Conservation (phyloP, 1,284 basidiomycete species). For the Schizopora paradoxa region DNA sequence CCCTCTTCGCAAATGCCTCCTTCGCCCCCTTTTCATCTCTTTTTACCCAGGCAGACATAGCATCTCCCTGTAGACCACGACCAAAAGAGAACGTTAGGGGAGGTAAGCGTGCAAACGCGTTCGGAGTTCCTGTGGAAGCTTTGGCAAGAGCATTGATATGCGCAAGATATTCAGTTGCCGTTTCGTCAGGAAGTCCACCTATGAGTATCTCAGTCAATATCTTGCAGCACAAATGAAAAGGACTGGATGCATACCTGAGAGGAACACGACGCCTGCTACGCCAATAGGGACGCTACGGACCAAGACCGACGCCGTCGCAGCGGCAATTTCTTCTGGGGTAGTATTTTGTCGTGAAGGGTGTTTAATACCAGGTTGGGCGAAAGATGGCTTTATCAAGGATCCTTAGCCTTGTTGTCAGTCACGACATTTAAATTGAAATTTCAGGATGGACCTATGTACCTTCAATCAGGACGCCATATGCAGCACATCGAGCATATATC, state of each 20-base stretch:
- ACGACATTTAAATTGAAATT: slow-evolving; percentile 1
- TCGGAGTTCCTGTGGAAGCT: slow-evolving; percentile 19
- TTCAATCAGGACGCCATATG: slow-evolving; percentile 46
- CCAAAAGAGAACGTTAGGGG: slow-evolving; percentile 46
- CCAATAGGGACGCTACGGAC: slow-evolving; percentile 41
- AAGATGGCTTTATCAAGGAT: slow-evolving; percentile 47
- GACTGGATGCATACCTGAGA: slow-evolving; percentile 35
- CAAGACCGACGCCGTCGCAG: slow-evolving; percentile 43
- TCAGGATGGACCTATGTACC: slow-evolving; percentile 26
- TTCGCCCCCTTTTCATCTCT: slow-evolving; percentile 39
- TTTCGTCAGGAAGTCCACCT: slow-evolving; percentile 22
- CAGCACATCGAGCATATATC: slow-evolving; percentile 41
- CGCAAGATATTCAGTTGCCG: slow-evolving; percentile 19
- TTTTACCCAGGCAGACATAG: slow-evolving; percentile 40
- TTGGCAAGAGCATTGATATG: slow-evolving; percentile 19
- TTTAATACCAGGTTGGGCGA: slow-evolving; percentile 44
- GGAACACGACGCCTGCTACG: slow-evolving; percentile 44
- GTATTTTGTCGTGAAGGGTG: slow-evolving; percentile 33
- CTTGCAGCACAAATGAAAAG: slow-evolving; percentile 37
- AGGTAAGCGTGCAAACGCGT: slow-evolving; percentile 35
- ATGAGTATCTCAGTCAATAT: slow-evolving; percentile 21
- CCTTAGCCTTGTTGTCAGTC: slow-evolving; percentile 26
- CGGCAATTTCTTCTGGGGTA: slow-evolving; percentile 39
- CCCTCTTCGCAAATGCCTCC: slow-evolving; percentile 36
- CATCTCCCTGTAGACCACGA: slow-evolving; percentile 43